Evolutionary conservation across 352 stramenopile species (phyloP).

Genomic region (Phytopythium boreale): DNA sequence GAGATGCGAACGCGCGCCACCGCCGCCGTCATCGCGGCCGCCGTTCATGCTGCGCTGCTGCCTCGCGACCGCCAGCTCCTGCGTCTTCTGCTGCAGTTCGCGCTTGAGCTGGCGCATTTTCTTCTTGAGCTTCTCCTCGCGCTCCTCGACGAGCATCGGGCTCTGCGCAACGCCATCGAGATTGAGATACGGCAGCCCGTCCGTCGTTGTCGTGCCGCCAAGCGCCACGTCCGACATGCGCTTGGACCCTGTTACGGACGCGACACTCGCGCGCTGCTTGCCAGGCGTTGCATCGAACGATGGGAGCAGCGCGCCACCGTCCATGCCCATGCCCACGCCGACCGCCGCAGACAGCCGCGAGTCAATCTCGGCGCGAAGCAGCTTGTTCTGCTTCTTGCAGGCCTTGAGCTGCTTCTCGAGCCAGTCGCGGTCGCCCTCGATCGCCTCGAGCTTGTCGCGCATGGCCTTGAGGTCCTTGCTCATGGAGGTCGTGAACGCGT

Average conservation of each 20-base stretch:
- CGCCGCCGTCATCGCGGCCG: slow-evolving; percentile 15
- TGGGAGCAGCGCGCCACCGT: slow-evolving; percentile 23
- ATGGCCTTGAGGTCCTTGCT: slow-evolving; percentile 93
- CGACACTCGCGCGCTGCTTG: slow-evolving; percentile 3
- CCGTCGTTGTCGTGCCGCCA: slow-evolving; percentile 10
- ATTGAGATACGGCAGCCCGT: slow-evolving; percentile 33
- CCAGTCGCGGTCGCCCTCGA: slow-evolving; percentile 91
- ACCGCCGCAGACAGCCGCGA: slow-evolving; percentile 37
- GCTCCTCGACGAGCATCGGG: slow-evolving; percentile 36
- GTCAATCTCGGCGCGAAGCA: slow-evolving; percentile 81
- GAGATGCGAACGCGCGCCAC: slow-evolving; percentile 39
- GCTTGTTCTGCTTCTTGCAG: slow-evolving; percentile 93
- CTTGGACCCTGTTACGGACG: background rate
- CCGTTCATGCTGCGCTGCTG: slow-evolving; percentile 33
- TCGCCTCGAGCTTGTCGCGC: slow-evolving; percentile 88
- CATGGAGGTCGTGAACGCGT: slow-evolving; percentile 89
- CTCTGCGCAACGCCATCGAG: slow-evolving; percentile 21
- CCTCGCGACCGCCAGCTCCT: slow-evolving; percentile 39
- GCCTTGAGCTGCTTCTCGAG: slow-evolving; percentile 92
- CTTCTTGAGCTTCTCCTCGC: slow-evolving; percentile 66
- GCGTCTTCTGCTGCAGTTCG: slow-evolving; percentile 63
- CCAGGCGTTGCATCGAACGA: slow-evolving; percentile 28
- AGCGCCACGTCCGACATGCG: background rate
- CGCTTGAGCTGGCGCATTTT: slow-evolving; percentile 66
- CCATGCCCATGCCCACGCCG: slow-evolving; percentile 14